A percentile compares a stretch with the other conserved stretches of the same genome.
phyloP scores from a whole-genome alignment of 1,284 basidiomycete genomes.

The Laetiporus sulphureus region DNA sequence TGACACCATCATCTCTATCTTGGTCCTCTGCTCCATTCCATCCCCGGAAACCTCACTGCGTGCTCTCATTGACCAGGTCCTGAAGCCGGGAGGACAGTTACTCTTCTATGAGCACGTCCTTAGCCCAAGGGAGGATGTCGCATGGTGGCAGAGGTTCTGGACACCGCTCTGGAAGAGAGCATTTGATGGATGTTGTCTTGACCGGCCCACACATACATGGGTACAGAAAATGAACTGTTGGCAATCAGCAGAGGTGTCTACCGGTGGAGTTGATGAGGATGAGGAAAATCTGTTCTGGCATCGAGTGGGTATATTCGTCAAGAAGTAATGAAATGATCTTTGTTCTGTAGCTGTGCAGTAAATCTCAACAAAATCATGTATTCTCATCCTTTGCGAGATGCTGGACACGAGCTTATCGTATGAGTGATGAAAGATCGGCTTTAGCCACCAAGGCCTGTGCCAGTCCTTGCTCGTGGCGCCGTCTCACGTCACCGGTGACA shows the following conservation, averaged over 20 bases:
- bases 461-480: too few relatives aligned
- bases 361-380: too few relatives aligned
- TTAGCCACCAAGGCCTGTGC: too few relatives aligned
- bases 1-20: constrained; percentile 52
- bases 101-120: constrained; percentile 63
- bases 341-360: too few relatives aligned
- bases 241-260: constrained; percentile 35
- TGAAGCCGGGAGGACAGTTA: constrained; percentile 52
- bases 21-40: constrained; percentile 57
- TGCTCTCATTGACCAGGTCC: constrained; percentile 37
- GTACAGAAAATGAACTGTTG: constrained; percentile 38
- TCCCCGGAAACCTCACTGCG: constrained; percentile 37
- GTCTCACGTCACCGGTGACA: too few relatives aligned
- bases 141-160: constrained; percentile 66
- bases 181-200: constrained; percentile 57
- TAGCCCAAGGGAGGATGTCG: constrained; percentile 40
- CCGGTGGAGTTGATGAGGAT: constrained; percentile 35
- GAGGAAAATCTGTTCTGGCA: constrained; percentile 55
- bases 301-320: constrained; percentile 46
- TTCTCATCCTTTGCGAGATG: too few relatives aligned
- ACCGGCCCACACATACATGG: constrained; percentile 50
- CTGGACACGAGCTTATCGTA: too few relatives aligned
- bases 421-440: too few relatives aligned
- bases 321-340: too few relatives aligned
- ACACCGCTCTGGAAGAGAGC: constrained; percentile 52